Evolutionary conservation across 306 rosid genomes (phyloP), one percentile per base, ranked within the genome.

Genomic region (Carpinus viminea): DNA sequence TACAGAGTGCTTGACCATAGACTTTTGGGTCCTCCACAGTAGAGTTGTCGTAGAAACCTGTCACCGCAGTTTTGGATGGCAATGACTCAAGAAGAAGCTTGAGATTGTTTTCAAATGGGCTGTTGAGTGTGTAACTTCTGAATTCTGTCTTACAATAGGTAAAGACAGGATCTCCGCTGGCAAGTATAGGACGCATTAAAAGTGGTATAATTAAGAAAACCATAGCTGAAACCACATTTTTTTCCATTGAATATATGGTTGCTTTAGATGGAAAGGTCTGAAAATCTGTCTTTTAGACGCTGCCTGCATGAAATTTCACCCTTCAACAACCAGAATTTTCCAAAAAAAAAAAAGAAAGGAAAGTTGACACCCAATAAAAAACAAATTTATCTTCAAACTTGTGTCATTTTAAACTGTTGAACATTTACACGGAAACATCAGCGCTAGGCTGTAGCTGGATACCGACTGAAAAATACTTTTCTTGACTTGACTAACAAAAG

Each of bases 1-100:
- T 82, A 61, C 92, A 89, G 0, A 89, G 90, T 80, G 90, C 81
- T 77, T 82, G 92, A 55, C 92, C 97, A 16, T 85, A 83, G 54
- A 89, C 92, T 16, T 9, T 71, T 7, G 2, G 4, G 17, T 57
- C 62, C 7, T 83, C 64, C 70, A 84, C 89, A 2, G 36, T 0
- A 0, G 76, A 75, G 41, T 79, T 48, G 74, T 73, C 50, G 56
- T 80, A 83, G 85, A 74, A 88, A 41, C 90, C 88, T 2, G 20
- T 24, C 3, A 21, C 52, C 41, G 90, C 83, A 56, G 80, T 79
- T 65, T 83, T 75, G 72, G 87, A 79, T 56, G 96, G 79, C 26
- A 91, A 78, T 34, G 73, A 70, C 16, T 21, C 51, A 34, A 87
- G 73, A 47, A 91, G 84, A n/a, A 12, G 80, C 28, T 80, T 79